A percentile compares a stretch with the other conserved stretches of the same genome.
phyloP scores from a whole-genome alignment of 306 rosid genomes.

The Ormosia emarginata region DNA sequence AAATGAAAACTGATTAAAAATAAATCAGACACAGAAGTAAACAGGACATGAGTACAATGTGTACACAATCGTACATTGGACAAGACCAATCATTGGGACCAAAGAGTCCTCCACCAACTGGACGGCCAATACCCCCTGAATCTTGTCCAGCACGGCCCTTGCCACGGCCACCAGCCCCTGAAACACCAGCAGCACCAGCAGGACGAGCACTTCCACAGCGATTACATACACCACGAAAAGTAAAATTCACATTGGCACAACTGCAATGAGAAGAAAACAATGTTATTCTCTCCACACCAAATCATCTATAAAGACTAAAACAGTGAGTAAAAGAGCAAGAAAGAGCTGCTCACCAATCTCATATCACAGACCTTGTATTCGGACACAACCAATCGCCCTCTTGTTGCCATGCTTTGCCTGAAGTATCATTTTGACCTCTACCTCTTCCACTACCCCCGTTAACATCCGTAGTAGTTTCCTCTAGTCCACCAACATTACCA shows the following conservation, averaged over 20 bases:
- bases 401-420: slow-evolving; percentile 94
- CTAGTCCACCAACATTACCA: slow-evolving; percentile 41
- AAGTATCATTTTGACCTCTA: slow-evolving; percentile 67
- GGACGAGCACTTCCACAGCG: slow-evolving; percentile 99
- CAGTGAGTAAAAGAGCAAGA: slow-evolving; percentile 57
- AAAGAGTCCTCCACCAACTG: slow-evolving; percentile 71
- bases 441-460: slow-evolving; percentile 64
- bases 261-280: slow-evolving; percentile 45
- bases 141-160: slow-evolving; percentile 78
- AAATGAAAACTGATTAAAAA: neutral
- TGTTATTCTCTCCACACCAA: slow-evolving; percentile 31
- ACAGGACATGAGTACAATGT: neutral
- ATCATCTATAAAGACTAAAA: neutral
- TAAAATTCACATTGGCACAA: slow-evolving; percentile 92
- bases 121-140: slow-evolving; percentile 61
- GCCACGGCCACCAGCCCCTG: slow-evolving; percentile 88
- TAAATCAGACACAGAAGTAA: neutral
- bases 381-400: slow-evolving; percentile 98
- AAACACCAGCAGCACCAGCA: slow-evolving; percentile 74
- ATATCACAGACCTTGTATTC: slow-evolving; percentile 99
- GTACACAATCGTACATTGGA: slow-evolving; percentile 67
- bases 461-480: slow-evolving; percentile 47
- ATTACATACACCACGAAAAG: slow-evolving; percentile 98
- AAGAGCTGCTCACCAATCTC: slow-evolving; percentile 98
- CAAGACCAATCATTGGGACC: slow-evolving; percentile 99